Percentiles rank a stretch among this genome's conserved stretches.
phyloP scores from a whole-genome alignment of 371 early-diverging fungal species.

The Synchytrium microbalum region DNA sequence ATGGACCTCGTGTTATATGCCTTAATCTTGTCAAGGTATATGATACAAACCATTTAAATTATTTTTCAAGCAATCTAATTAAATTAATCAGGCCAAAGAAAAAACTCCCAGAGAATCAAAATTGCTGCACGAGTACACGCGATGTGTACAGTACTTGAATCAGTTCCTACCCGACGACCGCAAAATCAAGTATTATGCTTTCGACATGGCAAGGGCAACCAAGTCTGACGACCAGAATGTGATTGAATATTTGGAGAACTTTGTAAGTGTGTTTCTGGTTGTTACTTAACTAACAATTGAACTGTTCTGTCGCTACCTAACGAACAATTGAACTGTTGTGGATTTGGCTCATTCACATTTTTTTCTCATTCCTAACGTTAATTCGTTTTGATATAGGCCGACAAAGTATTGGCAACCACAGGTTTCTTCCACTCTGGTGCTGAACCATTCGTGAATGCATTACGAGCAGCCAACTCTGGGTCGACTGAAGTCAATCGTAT shows the following conservation, averaged over 20 bases:
- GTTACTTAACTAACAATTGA: no score
- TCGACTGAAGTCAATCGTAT: constrained; percentile 20
- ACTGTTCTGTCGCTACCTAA: no score
- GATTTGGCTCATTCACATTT: no score
- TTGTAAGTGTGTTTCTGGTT: no score
- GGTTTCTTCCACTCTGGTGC: constrained; percentile 82
- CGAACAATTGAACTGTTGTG: no score
- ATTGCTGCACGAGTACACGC: constrained; percentile 75
- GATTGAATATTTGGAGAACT: constrained; percentile 75
- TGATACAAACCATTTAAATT: background rate
- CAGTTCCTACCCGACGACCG: constrained; percentile 76
- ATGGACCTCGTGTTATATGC: constrained; percentile 82
- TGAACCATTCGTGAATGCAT: constrained; percentile 6
- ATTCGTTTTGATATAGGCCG: no score
- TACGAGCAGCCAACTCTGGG: background rate
- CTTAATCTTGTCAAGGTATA: constrained; percentile 83
- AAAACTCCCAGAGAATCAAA: constrained; percentile 79
- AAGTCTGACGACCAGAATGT: constrained; percentile 88
- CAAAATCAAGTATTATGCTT: constrained; percentile 80
- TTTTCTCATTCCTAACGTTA: no score
- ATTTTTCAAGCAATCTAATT: background rate
- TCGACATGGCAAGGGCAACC: constrained; percentile 96
- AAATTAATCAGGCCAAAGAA: constrained; percentile 78
- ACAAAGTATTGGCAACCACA: constrained; percentile 74
- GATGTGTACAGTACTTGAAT: constrained; percentile 75